A percentile compares a stretch with the other conserved stretches of the same genome.
Conservation (phyloP, 129 eudicot genomes). For the Artemisia argyi region DNA sequence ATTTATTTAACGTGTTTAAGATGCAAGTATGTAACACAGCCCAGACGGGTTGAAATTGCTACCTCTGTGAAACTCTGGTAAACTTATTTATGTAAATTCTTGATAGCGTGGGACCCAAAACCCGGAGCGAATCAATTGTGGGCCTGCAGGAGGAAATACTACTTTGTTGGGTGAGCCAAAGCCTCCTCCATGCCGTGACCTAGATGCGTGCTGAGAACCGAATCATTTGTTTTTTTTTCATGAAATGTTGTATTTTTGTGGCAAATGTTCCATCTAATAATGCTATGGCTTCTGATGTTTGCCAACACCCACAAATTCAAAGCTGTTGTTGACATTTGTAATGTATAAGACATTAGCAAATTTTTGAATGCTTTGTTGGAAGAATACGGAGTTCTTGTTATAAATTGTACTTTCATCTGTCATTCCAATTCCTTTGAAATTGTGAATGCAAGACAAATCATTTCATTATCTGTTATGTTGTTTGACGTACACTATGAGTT, state of each 20-base stretch:
- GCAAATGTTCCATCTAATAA: constrained; percentile 43
- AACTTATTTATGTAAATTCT: constrained; percentile 5
- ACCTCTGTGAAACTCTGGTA: background rate
- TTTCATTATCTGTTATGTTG: too few species aligned
- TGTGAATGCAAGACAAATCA: too few species aligned
- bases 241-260: constrained; percentile 18
- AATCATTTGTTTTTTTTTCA: background rate
- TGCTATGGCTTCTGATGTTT: constrained; percentile 33
- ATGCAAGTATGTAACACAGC: background rate
- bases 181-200: constrained; percentile 96
- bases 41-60: background rate
- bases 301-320: constrained; percentile 26
- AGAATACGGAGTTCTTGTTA: background rate
- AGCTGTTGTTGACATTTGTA: constrained; percentile 38
- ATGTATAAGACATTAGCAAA: constrained; percentile 24
- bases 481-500: too few species aligned
- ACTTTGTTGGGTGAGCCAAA: constrained; percentile 92
- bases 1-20: background rate
- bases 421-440: background rate
- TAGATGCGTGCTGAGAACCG: constrained; percentile 78
- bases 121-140: constrained; percentile 63
- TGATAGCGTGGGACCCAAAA: constrained; percentile 95
- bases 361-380: constrained; percentile 20
- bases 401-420: constrained; percentile 9
- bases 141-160: constrained; percentile 93